Conservation (phyloP, 2,329 filamentous ascomycete species). For the Bimuria novae-zelandiae region DNA sequence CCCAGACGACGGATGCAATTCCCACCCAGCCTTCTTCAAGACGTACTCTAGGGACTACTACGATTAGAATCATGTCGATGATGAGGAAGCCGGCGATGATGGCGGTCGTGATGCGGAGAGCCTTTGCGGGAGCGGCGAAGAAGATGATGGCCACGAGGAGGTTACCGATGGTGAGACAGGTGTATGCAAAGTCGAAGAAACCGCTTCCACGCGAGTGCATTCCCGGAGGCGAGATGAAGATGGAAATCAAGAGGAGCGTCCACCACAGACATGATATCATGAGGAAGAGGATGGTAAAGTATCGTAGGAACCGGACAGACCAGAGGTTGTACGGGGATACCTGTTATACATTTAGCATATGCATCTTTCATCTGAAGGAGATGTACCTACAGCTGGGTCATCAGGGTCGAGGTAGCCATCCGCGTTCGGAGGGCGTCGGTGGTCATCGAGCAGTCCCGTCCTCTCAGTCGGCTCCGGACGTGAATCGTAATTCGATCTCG, state of each 20-base stretch:
- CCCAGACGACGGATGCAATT: slow-evolving; percentile 84
- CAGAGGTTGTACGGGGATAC: slow-evolving; percentile 93
- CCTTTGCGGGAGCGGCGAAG: slow-evolving; percentile 81
- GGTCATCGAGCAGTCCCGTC: slow-evolving; percentile 66
- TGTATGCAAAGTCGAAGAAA: slow-evolving; percentile 86
- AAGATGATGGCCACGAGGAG: slow-evolving; percentile 80
- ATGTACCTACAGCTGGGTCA: slow-evolving; percentile 72
- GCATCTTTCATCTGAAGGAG: neutral
- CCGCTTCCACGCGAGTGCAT: slow-evolving; percentile 88
- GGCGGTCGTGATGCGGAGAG: slow-evolving; percentile 74
- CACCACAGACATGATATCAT: slow-evolving; percentile 86
- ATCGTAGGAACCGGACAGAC: slow-evolving; percentile 80
- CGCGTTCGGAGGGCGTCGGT: slow-evolving; percentile 59
- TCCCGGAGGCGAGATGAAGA: slow-evolving; percentile 87
- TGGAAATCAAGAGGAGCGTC: slow-evolving; percentile 83
- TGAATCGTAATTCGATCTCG: slow-evolving; percentile 35
- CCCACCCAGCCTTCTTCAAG: slow-evolving; percentile 90
- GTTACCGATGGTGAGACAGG: slow-evolving; percentile 76
- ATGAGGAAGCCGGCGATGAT: slow-evolving; percentile 70
- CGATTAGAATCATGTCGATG: slow-evolving; percentile 77
- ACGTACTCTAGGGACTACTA: slow-evolving; percentile 74
- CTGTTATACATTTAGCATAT: slow-evolving; percentile 35
- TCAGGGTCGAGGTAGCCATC: slow-evolving; percentile 75
- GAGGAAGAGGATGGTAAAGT: slow-evolving; percentile 76
- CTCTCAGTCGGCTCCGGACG: slow-evolving; percentile 63